A percentile compares a stretch with the other conserved stretches of the same genome.
phyloP scores from a whole-genome alignment of 2,329 filamentous ascomycete genomes.

The Stagonosporopsis cucurbitacearum region DNA sequence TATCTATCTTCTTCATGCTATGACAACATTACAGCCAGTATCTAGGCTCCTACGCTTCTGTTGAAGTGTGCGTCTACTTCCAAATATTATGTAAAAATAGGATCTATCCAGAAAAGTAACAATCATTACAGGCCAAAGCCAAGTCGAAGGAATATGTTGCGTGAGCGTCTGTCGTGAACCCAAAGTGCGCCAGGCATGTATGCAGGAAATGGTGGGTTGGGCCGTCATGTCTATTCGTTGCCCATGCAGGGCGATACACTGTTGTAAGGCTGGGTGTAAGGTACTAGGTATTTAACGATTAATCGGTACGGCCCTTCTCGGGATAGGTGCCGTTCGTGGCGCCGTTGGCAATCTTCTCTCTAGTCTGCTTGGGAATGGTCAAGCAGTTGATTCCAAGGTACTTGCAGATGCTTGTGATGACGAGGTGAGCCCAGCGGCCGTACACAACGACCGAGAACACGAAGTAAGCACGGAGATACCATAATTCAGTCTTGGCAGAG shows the following conservation, averaged over 20 bases:
- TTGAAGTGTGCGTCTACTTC: background rate
- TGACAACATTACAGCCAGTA: constrained; percentile 6
- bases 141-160: constrained; percentile 8
- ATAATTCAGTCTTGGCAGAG: constrained; percentile 70
- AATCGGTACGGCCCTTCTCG: constrained; percentile 46
- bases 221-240: constrained; percentile 12
- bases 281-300: background rate
- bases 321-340: constrained; percentile 32
- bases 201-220: constrained; percentile 9
- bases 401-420: constrained; percentile 88
- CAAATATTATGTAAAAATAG: constrained; percentile 16
- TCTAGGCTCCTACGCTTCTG: background rate
- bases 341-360: constrained; percentile 41
- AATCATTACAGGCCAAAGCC: constrained; percentile 12
- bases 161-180: constrained; percentile 15
- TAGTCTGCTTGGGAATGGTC: constrained; percentile 66
- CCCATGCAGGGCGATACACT: background rate
- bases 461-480: constrained; percentile 86
- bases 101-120: constrained; percentile 8
- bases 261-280: background rate
- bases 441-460: constrained; percentile 84
- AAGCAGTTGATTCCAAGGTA: constrained; percentile 94
- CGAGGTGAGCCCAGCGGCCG: constrained; percentile 88
- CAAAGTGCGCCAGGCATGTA: constrained; percentile 15
- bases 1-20: background rate